Base-by-base conservation (phyloP, 352 stramenopile genomes). In the Globisporangium rhizosaccharum region DNA sequence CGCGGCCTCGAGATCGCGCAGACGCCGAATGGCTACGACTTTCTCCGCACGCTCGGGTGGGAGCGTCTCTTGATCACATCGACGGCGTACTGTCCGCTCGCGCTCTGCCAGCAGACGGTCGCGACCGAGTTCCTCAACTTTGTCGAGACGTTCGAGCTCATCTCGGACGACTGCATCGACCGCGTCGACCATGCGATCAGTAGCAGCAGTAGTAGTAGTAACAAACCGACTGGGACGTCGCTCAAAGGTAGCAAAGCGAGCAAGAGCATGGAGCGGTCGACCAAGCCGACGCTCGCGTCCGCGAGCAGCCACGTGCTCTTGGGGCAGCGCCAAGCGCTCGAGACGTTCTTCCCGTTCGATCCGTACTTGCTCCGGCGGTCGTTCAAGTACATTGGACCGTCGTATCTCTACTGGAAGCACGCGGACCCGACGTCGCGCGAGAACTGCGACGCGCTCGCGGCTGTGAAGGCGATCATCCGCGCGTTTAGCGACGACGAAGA, bases 261-360 rank as follows among this genome's bases (percentile, higher is more conserved):
- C 33, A 89, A 88, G 68, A 79, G 73, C 4, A 89, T 91, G 82
- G 82, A 91, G 62, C 73, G 74, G 20, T 86, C 77, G 2, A 76
- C 72, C 20, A 72, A 77, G 41, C 79, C 82, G 3, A 79, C 73
- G 2, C 51, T 70, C 18, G 60, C 69, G 25, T 49, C 57, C n/a
- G 55, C 57, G 2, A 61, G 54, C 26, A 63, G 63, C 14, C 73
- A 68, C 5, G 53, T 55, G 0, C 46, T 83, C 17, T 68, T 90
- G 15, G 76, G 75, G 10, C 70, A 84, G 37, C 78, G 81, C 12
- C 76, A 88, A 42, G 76, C 78, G 20, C 66, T 90, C 8, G 79
- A 92, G 57, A 92, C 82, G 7, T 99, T 98, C 63, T 99, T 99
- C 59, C 96, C 96, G 26, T 99, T 99, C 62, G 96, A 99, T 73